Conservation (phyloP, 805 yeast species). For the Zygosaccharomyces pseudorouxii region DNA sequence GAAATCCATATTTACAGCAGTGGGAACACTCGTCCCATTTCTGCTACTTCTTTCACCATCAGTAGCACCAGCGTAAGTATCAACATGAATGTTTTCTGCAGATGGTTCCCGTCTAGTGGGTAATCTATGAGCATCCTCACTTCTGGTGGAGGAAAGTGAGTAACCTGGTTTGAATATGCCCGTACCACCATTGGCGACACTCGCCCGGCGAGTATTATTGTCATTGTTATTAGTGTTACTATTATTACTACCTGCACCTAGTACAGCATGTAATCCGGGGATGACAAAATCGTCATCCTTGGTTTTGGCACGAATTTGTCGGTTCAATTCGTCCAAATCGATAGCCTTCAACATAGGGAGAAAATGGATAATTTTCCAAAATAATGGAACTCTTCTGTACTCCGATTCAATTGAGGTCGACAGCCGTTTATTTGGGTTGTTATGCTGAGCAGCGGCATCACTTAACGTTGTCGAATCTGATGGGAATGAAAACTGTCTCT, state of each 20-base stretch:
- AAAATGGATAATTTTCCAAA: constrained; percentile 27
- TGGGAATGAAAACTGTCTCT: constrained; percentile 15
- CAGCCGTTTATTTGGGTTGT: background rate
- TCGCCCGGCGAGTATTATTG: background rate
- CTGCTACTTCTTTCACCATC: background rate
- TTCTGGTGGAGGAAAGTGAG: background rate
- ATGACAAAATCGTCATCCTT: constrained; percentile 19
- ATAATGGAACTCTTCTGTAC: constrained; percentile 20
- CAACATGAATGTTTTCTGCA: constrained; percentile 1
- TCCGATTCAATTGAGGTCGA: background rate
- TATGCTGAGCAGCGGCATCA: constrained; percentile 4
- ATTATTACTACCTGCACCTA: background rate
- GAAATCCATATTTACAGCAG: constrained; percentile 10
- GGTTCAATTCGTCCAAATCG: constrained; percentile 33
- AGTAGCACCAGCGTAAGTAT: background rate
- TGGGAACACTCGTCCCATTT: background rate
- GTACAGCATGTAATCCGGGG: constrained; percentile 25
- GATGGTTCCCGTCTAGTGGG: background rate
- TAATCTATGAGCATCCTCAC: background rate
- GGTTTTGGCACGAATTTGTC: constrained; percentile 19
- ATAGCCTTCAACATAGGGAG: constrained; percentile 33
- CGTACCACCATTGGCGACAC: background rate
- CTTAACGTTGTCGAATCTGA: constrained; percentile 14
- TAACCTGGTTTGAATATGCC: constrained; percentile 10
- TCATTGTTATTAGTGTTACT: background rate